Evolutionary conservation across 208 protist genomes (phyloP).

Genomic region (Leishmania tropica): DNA sequence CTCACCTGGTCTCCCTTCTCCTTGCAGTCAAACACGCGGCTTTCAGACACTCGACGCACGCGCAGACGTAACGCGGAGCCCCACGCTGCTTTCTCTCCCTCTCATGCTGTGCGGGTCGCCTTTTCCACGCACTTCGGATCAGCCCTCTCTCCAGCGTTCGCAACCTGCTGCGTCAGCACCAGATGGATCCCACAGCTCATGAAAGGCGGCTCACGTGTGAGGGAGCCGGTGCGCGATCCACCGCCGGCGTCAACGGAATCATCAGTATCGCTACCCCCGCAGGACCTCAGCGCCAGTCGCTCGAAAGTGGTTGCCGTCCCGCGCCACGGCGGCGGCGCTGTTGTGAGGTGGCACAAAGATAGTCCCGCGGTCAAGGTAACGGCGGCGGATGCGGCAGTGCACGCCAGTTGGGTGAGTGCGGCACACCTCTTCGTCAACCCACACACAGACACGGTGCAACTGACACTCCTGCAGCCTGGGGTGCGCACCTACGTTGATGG

Average conservation of each 20-base stretch:
- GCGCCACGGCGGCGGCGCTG: background rate
- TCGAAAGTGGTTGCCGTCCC: conserved; percentile 1
- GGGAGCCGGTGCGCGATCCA: background rate
- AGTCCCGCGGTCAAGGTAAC: background rate
- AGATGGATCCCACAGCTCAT: background rate
- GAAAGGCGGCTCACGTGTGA: background rate
- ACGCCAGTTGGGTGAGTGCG: conserved; percentile 8
- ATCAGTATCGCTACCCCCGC: background rate
- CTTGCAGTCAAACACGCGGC: background rate
- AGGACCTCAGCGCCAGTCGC: background rate
- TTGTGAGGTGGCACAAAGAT: conserved; percentile 8
- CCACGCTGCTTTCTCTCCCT: background rate
- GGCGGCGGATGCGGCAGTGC: background rate
- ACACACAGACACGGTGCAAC: conserved; percentile 13
- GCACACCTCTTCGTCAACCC: conserved; percentile 11
- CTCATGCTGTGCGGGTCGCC: background rate
- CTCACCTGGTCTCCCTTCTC: background rate
- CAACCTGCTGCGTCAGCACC: background rate
- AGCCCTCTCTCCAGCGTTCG: background rate
- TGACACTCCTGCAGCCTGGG: conserved; percentile 5
- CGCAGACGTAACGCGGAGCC: background rate
- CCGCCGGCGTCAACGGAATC: background rate
- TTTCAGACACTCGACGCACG: background rate
- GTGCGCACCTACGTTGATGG: conserved; percentile 26
- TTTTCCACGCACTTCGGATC: background rate